phyloP scores from a whole-genome alignment of 495 filamentous ascomycete genomes.

The Niebla homalea region DNA sequence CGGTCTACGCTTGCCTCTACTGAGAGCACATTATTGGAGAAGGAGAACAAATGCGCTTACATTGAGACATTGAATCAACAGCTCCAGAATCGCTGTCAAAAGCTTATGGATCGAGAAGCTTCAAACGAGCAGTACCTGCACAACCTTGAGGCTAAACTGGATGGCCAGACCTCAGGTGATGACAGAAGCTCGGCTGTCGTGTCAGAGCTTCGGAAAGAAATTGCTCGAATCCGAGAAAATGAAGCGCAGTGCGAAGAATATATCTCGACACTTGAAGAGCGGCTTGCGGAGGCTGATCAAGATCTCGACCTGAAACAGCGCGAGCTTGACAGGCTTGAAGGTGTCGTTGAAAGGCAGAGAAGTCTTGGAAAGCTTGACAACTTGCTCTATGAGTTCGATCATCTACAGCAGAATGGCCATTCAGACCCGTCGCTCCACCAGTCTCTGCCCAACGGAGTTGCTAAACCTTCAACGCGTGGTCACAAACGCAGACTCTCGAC shows the following conservation, averaged over 20 bases:
- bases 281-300: constrained; percentile 89
- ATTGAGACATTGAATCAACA: constrained; percentile 84
- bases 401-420: constrained; percentile 51
- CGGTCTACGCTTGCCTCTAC: constrained; percentile 67
- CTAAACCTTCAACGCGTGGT: constrained; percentile 3
- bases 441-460: constrained; percentile 12
- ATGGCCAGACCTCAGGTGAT: constrained; percentile 80
- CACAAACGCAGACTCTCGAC: constrained; percentile 15
- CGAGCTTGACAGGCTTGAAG: constrained; percentile 85
- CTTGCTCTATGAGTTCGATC: constrained; percentile 78
- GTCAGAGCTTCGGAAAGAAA: constrained; percentile 79
- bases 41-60: constrained; percentile 84
- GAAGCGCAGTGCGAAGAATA: constrained; percentile 87
- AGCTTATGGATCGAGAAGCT: constrained; percentile 75
- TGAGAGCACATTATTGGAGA: constrained; percentile 78
- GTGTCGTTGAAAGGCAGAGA: constrained; percentile 88
- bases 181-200: constrained; percentile 82
- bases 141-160: constrained; percentile 77
- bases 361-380: constrained; percentile 91
- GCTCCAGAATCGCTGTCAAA: constrained; percentile 75
- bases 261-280: constrained; percentile 91
- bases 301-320: constrained; percentile 94
- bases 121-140: constrained; percentile 85
- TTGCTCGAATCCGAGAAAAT: constrained; percentile 77
- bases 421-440: constrained; percentile 21